Percentiles rank a stretch among this genome's conserved stretches.
These are phyloP conservation scores for Hymenoscyphus salicellus DNA, from an alignment of 2,329 filamentous ascomycete species.

Conservation along the genomic window DNA sequence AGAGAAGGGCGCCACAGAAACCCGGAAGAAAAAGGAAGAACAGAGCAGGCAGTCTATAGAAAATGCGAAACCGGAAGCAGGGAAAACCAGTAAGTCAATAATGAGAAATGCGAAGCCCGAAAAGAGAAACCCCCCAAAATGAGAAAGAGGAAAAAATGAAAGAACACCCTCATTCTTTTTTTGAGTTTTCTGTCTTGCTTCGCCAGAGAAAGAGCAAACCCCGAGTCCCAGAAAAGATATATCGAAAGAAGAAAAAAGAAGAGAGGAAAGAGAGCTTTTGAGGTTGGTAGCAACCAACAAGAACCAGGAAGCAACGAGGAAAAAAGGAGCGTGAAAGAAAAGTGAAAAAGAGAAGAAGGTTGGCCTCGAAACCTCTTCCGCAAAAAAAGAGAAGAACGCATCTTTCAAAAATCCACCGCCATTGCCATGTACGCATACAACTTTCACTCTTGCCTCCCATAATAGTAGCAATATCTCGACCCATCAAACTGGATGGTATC, in stretches of 20 bases:
- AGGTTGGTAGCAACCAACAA: background rate
- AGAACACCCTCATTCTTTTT: background rate
- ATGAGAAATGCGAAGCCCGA: no score
- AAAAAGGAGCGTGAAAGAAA: background rate
- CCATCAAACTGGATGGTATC: background rate
- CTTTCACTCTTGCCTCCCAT: background rate
- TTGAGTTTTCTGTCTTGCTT: background rate
- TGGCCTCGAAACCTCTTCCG: background rate
- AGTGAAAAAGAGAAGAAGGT: background rate
- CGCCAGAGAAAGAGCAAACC: no score
- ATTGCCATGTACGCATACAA: background rate
- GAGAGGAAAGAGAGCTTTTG: background rate
- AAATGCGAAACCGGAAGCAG: background rate
- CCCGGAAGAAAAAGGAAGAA: background rate
- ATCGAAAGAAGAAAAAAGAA: background rate
- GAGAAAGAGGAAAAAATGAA: background rate
- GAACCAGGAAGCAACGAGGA: background rate
- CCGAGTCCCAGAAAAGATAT: background rate
- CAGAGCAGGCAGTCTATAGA: background rate
- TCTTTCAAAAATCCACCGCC: background rate
- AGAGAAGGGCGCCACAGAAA: no score
- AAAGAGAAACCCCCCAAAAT: background rate
- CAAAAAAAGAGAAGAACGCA: background rate
- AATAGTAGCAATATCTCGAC: background rate
- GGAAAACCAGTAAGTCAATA: no score